Evolutionary conservation across 2,329 filamentous ascomycete genomes (phyloP).

Genomic region (Phialophora verrucosa): DNA sequence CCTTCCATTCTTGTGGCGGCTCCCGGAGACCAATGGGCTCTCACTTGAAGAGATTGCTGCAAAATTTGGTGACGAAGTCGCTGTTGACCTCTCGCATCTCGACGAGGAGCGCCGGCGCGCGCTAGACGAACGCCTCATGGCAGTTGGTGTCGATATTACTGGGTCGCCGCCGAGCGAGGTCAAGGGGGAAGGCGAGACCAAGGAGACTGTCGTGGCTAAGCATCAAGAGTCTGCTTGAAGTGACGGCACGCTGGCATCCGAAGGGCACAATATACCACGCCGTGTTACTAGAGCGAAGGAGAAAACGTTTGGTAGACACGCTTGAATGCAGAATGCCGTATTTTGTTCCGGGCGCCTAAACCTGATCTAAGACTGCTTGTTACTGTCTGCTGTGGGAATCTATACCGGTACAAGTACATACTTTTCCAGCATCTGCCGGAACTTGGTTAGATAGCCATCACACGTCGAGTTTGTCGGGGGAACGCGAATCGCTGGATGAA

Average conservation of each 20-base stretch:
- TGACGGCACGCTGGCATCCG: conserved; percentile 4
- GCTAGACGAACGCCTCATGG: conserved; percentile 26
- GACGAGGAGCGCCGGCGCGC: conserved; percentile 27
- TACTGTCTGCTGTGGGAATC: not conserved
- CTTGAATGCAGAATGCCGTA: not conserved
- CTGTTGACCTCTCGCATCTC: conserved; percentile 36
- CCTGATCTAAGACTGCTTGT: not conserved
- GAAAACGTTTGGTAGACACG: not conserved
- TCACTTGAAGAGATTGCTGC: conserved; percentile 46
- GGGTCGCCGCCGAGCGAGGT: conserved; percentile 17
- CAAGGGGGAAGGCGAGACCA: conserved; percentile 14
- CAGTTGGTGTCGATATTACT: conserved; percentile 24
- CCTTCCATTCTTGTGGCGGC: conserved; percentile 33
- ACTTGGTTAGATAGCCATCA: not conserved
- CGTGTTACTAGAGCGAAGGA: not conserved
- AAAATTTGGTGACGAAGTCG: conserved; percentile 44
- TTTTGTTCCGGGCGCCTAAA: not conserved
- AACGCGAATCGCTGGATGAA: too few relatives aligned
- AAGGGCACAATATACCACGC: not conserved
- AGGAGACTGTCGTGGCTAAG: conserved; percentile 14
- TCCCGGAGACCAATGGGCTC: conserved; percentile 45
- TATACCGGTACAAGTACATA: not conserved
- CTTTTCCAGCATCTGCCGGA: not conserved
- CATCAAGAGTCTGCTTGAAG: conserved; percentile 22
- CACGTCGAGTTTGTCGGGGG: too few relatives aligned